Evolutionary conservation across 2,329 filamentous ascomycete species (phyloP).

Genomic region (Talaromyces sp.): DNA sequence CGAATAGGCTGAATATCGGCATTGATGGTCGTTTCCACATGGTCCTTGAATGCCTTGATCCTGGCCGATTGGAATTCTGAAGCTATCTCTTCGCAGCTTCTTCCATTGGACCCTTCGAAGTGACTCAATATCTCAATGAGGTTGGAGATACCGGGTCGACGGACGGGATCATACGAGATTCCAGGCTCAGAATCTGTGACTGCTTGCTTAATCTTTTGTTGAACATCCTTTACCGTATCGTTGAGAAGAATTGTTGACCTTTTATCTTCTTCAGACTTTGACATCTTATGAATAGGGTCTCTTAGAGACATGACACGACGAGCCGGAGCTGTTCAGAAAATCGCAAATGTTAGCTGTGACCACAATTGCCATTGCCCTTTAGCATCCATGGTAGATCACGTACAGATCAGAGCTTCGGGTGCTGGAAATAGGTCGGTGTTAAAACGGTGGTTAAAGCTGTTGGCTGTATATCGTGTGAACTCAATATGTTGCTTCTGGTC

Average conservation of each 20-base stretch:
- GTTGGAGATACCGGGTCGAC: conserved; percentile 81
- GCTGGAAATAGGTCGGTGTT: conserved; percentile 58
- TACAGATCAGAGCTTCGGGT: conserved; percentile 72
- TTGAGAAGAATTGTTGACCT: conserved; percentile 81
- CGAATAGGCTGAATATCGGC: conserved; percentile 34
- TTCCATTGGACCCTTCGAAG: conserved; percentile 62
- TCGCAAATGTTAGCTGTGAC: not conserved
- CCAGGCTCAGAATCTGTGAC: conserved; percentile 69
- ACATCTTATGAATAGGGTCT: conserved; percentile 83
- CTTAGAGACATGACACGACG: conserved; percentile 88
- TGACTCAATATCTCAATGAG: conserved; percentile 76
- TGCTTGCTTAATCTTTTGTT: conserved; percentile 67
- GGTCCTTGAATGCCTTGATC: conserved; percentile 63
- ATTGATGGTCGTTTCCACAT: conserved; percentile 53
- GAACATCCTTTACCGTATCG: conserved; percentile 64
- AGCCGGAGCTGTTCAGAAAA: conserved; percentile 60
- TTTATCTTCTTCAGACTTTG: conserved; percentile 73
- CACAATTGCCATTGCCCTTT: not conserved
- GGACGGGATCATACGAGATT: conserved; percentile 69
- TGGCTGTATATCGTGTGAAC: conserved; percentile 81
- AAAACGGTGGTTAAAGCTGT: conserved; percentile 79
- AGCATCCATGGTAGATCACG: conserved; percentile 21
- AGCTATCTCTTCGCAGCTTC: conserved; percentile 48
- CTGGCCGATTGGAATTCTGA: conserved; percentile 44
- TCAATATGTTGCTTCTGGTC: conserved; percentile 94